Conservation (phyloP, 2,329 filamentous ascomycete genomes). For the Ciborinia camelliae region DNA sequence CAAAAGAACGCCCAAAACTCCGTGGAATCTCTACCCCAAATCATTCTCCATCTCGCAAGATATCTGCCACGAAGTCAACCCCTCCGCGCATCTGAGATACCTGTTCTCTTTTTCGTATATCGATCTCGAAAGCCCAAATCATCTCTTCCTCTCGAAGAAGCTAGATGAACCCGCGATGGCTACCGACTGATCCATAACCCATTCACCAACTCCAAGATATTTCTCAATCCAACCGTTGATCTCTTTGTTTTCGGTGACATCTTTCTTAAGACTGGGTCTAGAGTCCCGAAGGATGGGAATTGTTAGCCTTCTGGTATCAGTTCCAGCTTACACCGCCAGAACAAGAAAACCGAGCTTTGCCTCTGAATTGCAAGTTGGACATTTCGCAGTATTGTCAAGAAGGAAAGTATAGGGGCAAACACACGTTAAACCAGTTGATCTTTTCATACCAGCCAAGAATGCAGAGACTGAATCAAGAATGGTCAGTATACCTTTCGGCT, state of each 20-base stretch:
- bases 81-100: slow-evolving; percentile 3
- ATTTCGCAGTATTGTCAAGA: not conserved
- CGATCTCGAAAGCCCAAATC: not conserved
- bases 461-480: slow-evolving; percentile 68
- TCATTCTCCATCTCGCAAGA: not conserved
- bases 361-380: not conserved
- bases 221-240: slow-evolving; percentile 86
- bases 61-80: not conserved
- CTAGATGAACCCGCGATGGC: slow-evolving; percentile 83
- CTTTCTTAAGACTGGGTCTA: slow-evolving; percentile 80
- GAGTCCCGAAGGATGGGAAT: slow-evolving; percentile 41
- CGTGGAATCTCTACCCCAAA: not conserved
- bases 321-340: slow-evolving; percentile 2
- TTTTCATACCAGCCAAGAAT: slow-evolving; percentile 94
- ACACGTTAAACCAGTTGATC: slow-evolving; percentile 97
- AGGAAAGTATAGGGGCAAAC: slow-evolving; percentile 41
- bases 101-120: not conserved
- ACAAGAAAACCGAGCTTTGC: not conserved
- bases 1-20: slow-evolving; percentile 15
- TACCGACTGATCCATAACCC: slow-evolving; percentile 96
- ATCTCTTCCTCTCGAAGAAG: slow-evolving; percentile 89
- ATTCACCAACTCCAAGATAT: slow-evolving; percentile 93
- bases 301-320: slow-evolving; percentile 43
- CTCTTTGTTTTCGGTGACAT: slow-evolving; percentile 80
- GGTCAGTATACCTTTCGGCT: not conserved